Evolutionary conservation across 2,329 filamentous ascomycete genomes (phyloP).

Genomic region (Fusarium abutilonis): DNA sequence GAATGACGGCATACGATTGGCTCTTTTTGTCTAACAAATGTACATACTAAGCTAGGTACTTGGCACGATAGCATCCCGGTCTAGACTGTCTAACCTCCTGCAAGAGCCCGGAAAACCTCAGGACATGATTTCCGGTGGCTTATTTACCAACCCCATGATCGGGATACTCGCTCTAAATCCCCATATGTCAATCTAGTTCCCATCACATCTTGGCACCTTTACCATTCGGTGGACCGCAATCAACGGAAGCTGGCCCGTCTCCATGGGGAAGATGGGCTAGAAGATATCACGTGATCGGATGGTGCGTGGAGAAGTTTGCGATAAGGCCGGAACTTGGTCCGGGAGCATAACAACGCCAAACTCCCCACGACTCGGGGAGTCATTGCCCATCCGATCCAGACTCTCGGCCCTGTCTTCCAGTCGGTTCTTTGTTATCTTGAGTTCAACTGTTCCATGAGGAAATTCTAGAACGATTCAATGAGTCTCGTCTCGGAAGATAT

Average conservation of each 20-base stretch:
- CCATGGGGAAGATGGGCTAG: not conserved
- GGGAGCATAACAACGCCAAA: constrained; percentile 34
- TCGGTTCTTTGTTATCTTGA: not conserved
- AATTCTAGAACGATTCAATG: constrained; percentile 15
- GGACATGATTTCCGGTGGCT: not conserved
- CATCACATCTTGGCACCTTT: not conserved
- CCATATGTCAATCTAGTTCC: not conserved
- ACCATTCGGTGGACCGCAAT: constrained; percentile 2
- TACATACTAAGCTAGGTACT: not conserved
- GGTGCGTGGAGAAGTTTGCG: constrained; percentile 3
- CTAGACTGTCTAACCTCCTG: too few relatives aligned
- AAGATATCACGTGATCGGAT: constrained; percentile 22
- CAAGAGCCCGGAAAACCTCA: not conserved
- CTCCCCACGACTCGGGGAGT: constrained; percentile 26
- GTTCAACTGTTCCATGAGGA: not conserved
- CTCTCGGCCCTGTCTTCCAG: constrained; percentile 29
- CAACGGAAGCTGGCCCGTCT: constrained; percentile 20
- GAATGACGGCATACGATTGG: too few relatives aligned
- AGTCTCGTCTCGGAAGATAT: constrained; percentile 22
- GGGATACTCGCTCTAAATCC: not conserved
- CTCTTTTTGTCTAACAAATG: not conserved
- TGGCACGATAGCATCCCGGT: not conserved
- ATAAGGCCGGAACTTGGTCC: constrained; percentile 25
- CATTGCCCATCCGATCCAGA: constrained; percentile 5
- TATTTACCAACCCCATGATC: not conserved